Base-by-base conservation (phyloP, 805 yeast genomes). In the Ascoidea tarda region DNA sequence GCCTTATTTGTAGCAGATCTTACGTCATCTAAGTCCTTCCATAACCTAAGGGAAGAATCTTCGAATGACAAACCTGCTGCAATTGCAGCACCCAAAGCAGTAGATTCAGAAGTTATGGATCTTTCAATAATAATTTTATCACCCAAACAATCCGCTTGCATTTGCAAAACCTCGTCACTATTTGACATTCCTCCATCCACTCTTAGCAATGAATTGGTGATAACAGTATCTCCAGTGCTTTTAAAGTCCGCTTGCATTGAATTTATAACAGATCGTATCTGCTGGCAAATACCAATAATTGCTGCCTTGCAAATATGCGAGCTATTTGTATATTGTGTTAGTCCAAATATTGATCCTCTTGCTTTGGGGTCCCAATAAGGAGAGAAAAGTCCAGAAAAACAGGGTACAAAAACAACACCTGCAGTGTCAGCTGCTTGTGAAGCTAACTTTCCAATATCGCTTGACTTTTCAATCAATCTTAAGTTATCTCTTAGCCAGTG, bases 141-240 rank as follows among this genome's bases (percentile, higher is more conserved):
- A 3, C 97, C 97, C 59, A 88, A 73, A 56, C 90, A 82, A 65
- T 90, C 95, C 6, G 96, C 85, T 69, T 90, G 97, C 57, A 90
- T 87, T 71, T 87, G 96, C 84, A 91, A 84, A 51, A 89, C 91
- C 61, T 85, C 91, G 62, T 84, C 83, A 16, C 96, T 87, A 60
- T 85, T 79, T 28, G 96, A 84, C 93, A 90, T 84, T 59, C 98
- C 98, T 52, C 97, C 98, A 65, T 90, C 98, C 31, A 90, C 96
- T 38, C 46, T 53, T 52, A 6, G 42, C 8, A 14, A 10, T 48
- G 33, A 31, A 6, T n/a, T 6, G 12, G 47, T 14, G 16, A 16
- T 16, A 42, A 42, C 46, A 5, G 38, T 46, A 8, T 33, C 1
- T 62, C 68, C 67, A 59, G 78, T 66, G 64, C 73, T 75, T 60